Base-by-base conservation (phyloP, 768 basidiomycete genomes). In the Leccinum arenicola region DNA sequence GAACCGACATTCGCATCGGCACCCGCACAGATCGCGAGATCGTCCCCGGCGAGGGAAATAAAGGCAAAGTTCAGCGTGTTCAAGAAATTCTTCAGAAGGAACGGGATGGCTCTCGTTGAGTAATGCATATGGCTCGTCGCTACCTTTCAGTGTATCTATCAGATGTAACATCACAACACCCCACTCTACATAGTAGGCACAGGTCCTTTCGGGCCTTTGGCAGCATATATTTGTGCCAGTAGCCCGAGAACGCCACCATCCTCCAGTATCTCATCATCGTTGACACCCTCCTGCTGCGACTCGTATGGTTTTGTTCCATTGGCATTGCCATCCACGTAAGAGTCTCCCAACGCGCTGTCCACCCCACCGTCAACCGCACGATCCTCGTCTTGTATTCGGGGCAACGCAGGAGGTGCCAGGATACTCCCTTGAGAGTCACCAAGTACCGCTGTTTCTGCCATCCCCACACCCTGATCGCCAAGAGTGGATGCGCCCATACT, bases 1-100 rank as follows among this genome's bases (percentile, higher is more conserved):
- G 91, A 11, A 96, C 95, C 12, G 95, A 98, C 75, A 90, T 98
- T 60, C 88, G 96, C 27, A 95, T 98, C 55, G 96, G 96, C 47
- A 98, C 96, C 1, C 85, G 95, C 50, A 80, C 83, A 23, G 85
- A 95, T 73, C 83, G 86, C 60, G 76, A 81, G 40, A 80, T 87
- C 17, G 73, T 75, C 5, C 78, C 80, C 1, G 89, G 87, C 6
- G 77, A 82, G 48, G 93, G 88, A 7, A 97, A 97, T 64, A 84
- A 84, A 21, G 77, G 76, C 55, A 98, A 98, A 70, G 82, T 97
- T 15, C 78, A 79, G 53, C 82, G 94, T 27, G 94, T 98, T 8
- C 80, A 90, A 64, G 87, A 87, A 50, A 91, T 97, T 45, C 73
- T 98, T 25, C 77, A 79, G 8, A 77, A 72, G 64, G 68, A 73